Evolutionary conservation across 2,329 filamentous ascomycete genomes (phyloP).

Genomic region (Lasiodiplodia citricola): DNA sequence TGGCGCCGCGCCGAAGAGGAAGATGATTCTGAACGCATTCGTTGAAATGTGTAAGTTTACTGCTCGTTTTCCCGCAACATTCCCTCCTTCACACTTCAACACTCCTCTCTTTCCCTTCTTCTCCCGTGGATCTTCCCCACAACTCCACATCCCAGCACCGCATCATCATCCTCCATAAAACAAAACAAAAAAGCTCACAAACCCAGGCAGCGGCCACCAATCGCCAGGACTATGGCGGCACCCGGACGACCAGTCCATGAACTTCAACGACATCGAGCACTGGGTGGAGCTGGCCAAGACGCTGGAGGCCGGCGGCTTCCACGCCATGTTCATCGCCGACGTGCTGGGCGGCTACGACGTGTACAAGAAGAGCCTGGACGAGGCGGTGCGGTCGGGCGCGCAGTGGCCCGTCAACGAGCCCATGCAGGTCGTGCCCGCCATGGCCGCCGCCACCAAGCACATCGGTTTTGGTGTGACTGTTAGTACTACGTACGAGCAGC

Average conservation of each 20-base stretch:
- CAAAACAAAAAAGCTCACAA: neutral
- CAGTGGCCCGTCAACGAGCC: constrained; percentile 78
- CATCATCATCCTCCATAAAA: neutral
- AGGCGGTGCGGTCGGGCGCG: constrained; percentile 66
- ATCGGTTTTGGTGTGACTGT: constrained; percentile 73
- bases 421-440: constrained; percentile 65
- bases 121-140: neutral
- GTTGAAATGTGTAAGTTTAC: constrained; percentile 39
- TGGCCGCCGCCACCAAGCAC: constrained; percentile 70
- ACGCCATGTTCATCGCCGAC: constrained; percentile 50
- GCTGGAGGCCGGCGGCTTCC: constrained; percentile 46
- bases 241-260: constrained; percentile 56
- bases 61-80: neutral
- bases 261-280: constrained; percentile 53
- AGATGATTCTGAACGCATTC: constrained; percentile 50
- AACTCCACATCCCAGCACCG: neutral
- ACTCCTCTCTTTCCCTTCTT: neutral
- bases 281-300: constrained; percentile 47
- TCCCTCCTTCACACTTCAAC: neutral
- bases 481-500: constrained; percentile 71
- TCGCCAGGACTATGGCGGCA: constrained; percentile 68
- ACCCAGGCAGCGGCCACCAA: constrained; percentile 27
- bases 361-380: constrained; percentile 65
- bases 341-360: constrained; percentile 71
- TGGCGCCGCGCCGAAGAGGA: constrained; percentile 37